Conservation (phyloP, 73 alveolate species). For the Paramecium octaurelia region DNA sequence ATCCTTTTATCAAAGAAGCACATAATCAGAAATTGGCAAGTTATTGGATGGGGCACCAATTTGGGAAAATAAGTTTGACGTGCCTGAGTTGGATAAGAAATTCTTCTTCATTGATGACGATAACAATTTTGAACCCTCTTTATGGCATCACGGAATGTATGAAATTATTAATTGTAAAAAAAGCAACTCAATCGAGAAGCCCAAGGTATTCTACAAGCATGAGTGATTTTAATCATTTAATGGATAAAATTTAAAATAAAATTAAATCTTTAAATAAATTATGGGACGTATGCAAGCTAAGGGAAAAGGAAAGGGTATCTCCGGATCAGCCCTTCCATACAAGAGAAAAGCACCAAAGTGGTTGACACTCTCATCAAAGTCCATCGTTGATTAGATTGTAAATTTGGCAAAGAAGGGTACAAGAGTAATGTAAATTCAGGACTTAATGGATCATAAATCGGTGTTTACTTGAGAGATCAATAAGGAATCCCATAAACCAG, state of each 20-base stretch:
- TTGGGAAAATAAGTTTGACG: conserved; percentile 51
- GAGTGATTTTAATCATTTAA: conserved; percentile 32
- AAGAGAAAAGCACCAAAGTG: conserved; percentile 66
- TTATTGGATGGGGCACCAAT: conserved; percentile 62
- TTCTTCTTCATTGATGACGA: conserved; percentile 64
- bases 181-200: conserved; percentile 25
- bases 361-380: conserved; percentile 57
- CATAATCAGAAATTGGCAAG: background rate
- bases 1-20: background rate
- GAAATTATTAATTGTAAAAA: background rate
- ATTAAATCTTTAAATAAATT: conserved; percentile 20
- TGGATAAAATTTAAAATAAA: conserved; percentile 14
- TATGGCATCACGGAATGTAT: conserved; percentile 59
- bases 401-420: conserved; percentile 64
- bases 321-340: conserved; percentile 65
- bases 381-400: conserved; percentile 54
- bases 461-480: conserved; percentile 61
- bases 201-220: conserved; percentile 10
- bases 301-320: conserved; percentile 67
- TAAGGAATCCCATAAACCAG: conserved; percentile 60
- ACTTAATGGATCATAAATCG: conserved; percentile 58
- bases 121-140: conserved; percentile 60
- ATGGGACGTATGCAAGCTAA: conserved; percentile 66
- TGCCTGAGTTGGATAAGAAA: conserved; percentile 57
- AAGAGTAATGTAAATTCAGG: background rate